Base-by-base conservation (phyloP, 768 basidiomycete species). In the Mycena rebaudengoi region DNA sequence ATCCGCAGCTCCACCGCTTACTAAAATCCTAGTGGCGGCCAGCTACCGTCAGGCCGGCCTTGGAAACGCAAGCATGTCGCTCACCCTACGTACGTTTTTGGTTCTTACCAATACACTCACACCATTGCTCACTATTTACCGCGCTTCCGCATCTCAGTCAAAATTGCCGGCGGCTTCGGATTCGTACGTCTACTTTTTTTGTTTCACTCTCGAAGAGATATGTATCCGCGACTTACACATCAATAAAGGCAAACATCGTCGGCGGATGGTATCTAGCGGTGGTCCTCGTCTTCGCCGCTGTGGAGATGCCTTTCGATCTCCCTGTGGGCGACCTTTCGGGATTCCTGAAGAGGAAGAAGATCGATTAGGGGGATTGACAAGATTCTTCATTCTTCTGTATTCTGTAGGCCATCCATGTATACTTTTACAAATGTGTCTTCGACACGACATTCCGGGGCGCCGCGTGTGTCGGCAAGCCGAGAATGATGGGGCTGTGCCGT, bases 241-340 rank as follows among this genome's bases (percentile, higher is more conserved):
- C 23, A 20, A 14, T 28, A 12, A 7, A 59, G 62, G 66, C 52
- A 5, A 60, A 60, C 30, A 45, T 64, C 41, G 21, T 54, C 4
- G 40, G 44, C 5, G 66, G 58, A 10, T 68, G 66, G 66, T 68
- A 68, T 55, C 59, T 68, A 7, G 57, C 59, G 4, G 41, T 43
- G 14, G 57, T 60, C 16, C 60, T 68, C 3, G 11, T 68, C 26
- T 55, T 68, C 10, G 66, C 66, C 10, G 62, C 60, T 0, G 62
- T 64, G 18, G 62, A 68, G 13, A 64, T 68, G 62, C 66, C 62
- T 2, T 44, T 60, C 35, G 37, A 20, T 8, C 53, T 68, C 3
- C 66, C 66, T 10, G 62, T 68, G 1, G 66, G 66, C 0, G 66
- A 68, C 28, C 62, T 68, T 7, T 63, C 66, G 1, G 37, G 65